Conservation (phyloP, 2,329 filamentous ascomycete species). For the Fusarium haematococcum region DNA sequence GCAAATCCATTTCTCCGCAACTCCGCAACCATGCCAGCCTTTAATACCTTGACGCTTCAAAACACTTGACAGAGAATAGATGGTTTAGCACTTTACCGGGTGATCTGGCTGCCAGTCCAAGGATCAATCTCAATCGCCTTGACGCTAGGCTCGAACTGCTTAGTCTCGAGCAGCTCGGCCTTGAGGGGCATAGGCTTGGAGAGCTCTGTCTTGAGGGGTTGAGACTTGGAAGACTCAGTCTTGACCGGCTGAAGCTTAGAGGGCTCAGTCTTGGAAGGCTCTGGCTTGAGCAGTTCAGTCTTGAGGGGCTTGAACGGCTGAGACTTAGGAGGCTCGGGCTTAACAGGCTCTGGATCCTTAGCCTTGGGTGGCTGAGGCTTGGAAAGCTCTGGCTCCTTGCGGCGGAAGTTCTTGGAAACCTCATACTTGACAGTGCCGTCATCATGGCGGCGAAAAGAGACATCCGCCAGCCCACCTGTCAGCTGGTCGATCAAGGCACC, state of each 20-base stretch:
- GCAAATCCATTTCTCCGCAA: background rate
- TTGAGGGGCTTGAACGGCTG: background rate
- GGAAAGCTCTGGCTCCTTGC: background rate
- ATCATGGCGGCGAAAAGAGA: conserved; percentile 26
- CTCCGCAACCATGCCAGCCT: background rate
- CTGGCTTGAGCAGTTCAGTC: background rate
- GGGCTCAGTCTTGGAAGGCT: background rate
- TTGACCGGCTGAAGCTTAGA: background rate
- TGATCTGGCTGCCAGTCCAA: background rate
- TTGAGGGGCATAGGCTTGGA: background rate
- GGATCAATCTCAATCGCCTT: background rate
- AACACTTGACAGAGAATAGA: background rate
- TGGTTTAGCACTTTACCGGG: background rate
- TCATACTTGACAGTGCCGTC: conserved; percentile 47
- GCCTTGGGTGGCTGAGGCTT: background rate
- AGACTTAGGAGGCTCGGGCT: background rate
- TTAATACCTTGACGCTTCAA: background rate
- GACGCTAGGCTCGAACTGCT: background rate
- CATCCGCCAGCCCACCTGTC: conserved; percentile 48
- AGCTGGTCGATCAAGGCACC: conserved; percentile 48
- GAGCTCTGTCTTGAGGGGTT: background rate
- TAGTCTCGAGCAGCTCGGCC: background rate
- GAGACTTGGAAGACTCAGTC: background rate
- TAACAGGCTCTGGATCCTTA: background rate
- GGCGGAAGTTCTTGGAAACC: conserved; percentile 31